phyloP scores from a whole-genome alignment of 768 basidiomycete genomes.

The Tricholoma terreum region DNA sequence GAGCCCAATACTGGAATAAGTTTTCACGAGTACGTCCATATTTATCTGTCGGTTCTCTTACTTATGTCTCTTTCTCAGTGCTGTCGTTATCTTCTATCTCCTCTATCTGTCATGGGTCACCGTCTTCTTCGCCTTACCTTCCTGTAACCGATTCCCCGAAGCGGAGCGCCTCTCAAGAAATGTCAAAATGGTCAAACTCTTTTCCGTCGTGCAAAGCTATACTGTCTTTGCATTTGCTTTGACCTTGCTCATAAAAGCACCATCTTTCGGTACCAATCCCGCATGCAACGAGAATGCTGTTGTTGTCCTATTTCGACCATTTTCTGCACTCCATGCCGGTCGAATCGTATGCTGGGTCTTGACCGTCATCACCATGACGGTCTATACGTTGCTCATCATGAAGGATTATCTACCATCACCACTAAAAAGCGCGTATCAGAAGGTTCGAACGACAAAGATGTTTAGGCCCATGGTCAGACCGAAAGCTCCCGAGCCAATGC shows the following conservation, averaged over 20 bases:
- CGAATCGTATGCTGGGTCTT: constrained; percentile 11
- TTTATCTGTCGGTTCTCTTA: not conserved
- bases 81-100: constrained; percentile 17
- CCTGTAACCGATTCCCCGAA: constrained; percentile 8
- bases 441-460: constrained; percentile 3
- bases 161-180: not conserved
- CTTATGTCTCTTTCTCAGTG: constrained; percentile 4
- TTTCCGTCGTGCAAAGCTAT: constrained; percentile 18
- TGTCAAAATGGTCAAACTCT: constrained; percentile 11
- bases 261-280: constrained; percentile 10
- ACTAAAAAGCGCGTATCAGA: constrained; percentile 2
- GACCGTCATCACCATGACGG: not conserved
- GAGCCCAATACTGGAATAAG: constrained; percentile 14
- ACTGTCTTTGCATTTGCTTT: constrained; percentile 16
- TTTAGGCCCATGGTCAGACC: not conserved
- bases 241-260: constrained; percentile 9
- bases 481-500: not conserved
- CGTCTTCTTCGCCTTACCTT: constrained; percentile 15
- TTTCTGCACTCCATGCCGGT: constrained; percentile 11
- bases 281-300: constrained; percentile 14
- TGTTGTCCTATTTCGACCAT: constrained; percentile 13
- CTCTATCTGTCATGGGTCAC: constrained; percentile 18
- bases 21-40: constrained; percentile 15
- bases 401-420: constrained; percentile 14
- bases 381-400: constrained; percentile 10